These are phyloP conservation scores for Backusella macrospora DNA, from an alignment of 192 early-diverging fungal genomes.

Conservation along the genomic window DNA sequence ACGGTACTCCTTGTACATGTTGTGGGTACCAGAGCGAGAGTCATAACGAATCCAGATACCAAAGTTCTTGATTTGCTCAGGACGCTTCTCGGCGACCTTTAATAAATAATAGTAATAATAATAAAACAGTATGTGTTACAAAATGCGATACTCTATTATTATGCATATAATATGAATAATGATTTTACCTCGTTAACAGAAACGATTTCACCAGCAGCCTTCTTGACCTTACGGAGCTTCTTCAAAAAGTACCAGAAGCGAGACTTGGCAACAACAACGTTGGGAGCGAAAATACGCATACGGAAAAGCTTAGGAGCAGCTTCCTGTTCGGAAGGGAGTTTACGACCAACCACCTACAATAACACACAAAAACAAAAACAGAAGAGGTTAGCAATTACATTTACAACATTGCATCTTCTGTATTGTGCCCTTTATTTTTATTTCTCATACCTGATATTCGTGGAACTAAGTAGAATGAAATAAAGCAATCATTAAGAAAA, in stretches of 20 bases:
- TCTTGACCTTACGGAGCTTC: conserved; percentile 99
- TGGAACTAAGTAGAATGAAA: conserved; percentile 20
- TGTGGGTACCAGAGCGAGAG: conserved; percentile 99
- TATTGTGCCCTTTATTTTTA: too few species aligned
- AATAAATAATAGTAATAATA: conserved; percentile 21
- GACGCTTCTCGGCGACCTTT: conserved; percentile 90
- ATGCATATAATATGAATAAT: too few species aligned
- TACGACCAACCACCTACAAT: conserved; percentile 86
- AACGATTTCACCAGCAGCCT: conserved; percentile 98
- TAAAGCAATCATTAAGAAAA: neutral
- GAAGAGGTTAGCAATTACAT: conserved; percentile 28
- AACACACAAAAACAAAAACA: neutral
- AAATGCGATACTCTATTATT: too few species aligned
- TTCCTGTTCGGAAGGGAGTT: conserved; percentile 90
- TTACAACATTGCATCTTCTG: neutral
- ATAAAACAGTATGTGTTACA: too few species aligned
- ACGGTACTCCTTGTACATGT: conserved; percentile 99
- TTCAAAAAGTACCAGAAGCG: conserved; percentile 99
- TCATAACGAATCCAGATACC: conserved; percentile 99
- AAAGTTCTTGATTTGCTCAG: conserved; percentile 93
- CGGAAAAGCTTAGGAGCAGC: conserved; percentile 94
- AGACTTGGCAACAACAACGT: conserved; percentile 97
- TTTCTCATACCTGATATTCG: conserved; percentile 31
- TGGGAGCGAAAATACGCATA: conserved; percentile 98
- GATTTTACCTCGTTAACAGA: conserved; percentile 82